Conservation (phyloP, 306 rosid genomes). For the Purshia tridentata region DNA sequence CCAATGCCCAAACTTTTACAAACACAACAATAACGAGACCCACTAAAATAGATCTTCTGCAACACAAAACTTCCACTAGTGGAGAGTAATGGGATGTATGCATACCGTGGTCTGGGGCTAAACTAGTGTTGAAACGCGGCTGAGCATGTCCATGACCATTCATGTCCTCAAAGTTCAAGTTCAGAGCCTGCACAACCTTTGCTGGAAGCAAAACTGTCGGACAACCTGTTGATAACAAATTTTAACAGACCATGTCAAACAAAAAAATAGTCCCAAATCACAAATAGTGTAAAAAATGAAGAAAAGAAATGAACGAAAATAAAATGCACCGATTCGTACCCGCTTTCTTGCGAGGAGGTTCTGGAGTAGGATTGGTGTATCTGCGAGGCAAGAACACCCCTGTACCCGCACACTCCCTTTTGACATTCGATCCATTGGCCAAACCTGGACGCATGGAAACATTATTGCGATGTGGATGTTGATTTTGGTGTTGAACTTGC, state of each 20-base stretch:
- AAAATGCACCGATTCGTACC: conserved; percentile 25
- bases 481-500: conserved; percentile 37
- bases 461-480: conserved; percentile 20
- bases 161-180: conserved; percentile 40
- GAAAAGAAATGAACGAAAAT: background rate
- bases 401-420: conserved; percentile 60
- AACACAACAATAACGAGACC: background rate
- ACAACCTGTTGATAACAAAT: conserved; percentile 29
- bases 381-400: conserved; percentile 90
- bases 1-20: background rate
- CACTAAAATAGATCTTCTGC: background rate
- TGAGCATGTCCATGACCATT: conserved; percentile 25
- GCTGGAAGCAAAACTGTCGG: conserved; percentile 48
- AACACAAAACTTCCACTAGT: background rate
- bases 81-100: too few relatives aligned
- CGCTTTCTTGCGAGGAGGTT: conserved; percentile 50
- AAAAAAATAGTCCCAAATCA: background rate
- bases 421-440: conserved; percentile 40
- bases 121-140: conserved; percentile 28
- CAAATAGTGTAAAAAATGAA: background rate
- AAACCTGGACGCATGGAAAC: conserved; percentile 27
- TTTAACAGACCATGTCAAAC: background rate
- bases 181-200: conserved; percentile 49
- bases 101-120: conserved; percentile 47
- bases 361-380: conserved; percentile 37